Evolutionary conservation across 169 alveolate genomes (phyloP).

Genomic region (Plasmodium knowlesi): DNA sequence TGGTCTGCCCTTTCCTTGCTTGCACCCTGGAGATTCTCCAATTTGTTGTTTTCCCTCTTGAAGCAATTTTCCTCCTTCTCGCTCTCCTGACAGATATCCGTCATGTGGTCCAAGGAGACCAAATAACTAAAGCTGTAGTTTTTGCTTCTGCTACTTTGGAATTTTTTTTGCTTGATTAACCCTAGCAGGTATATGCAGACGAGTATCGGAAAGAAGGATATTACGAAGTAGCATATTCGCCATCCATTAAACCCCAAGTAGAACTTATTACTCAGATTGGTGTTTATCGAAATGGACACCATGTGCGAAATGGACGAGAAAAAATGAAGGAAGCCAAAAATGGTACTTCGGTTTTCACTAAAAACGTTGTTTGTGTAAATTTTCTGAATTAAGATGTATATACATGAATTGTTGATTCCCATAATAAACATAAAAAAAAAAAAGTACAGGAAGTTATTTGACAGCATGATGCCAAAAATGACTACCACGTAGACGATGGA

Average conservation of each 20-base stretch:
- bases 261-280: slow-evolving; percentile 48
- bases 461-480: slow-evolving; percentile 37
- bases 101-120: slow-evolving; percentile 19
- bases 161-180: slow-evolving; percentile 17
- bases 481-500: slow-evolving; percentile 42
- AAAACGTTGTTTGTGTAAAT: slow-evolving; percentile 55
- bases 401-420: slow-evolving; percentile 66
- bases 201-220: slow-evolving; percentile 23
- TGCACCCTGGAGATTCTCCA: not conserved
- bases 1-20: not conserved
- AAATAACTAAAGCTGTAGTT: not conserved
- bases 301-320: slow-evolving; percentile 58
- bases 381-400: slow-evolving; percentile 62
- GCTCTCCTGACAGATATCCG: not conserved
- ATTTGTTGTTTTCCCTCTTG: not conserved
- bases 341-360: slow-evolving; percentile 63
- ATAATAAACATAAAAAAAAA: slow-evolving; percentile 55
- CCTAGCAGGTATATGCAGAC: slow-evolving; percentile 28
- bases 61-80: not conserved
- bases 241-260: slow-evolving; percentile 53
- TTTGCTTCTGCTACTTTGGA: not conserved
- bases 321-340: slow-evolving; percentile 65
- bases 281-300: slow-evolving; percentile 56
- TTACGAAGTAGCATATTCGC: slow-evolving; percentile 62
- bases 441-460: slow-evolving; percentile 19